Evolutionary conservation across 2,329 filamentous ascomycete species (phyloP), one percentile per base, ranked within the genome.

Genomic region (Penicillium sp.): DNA sequence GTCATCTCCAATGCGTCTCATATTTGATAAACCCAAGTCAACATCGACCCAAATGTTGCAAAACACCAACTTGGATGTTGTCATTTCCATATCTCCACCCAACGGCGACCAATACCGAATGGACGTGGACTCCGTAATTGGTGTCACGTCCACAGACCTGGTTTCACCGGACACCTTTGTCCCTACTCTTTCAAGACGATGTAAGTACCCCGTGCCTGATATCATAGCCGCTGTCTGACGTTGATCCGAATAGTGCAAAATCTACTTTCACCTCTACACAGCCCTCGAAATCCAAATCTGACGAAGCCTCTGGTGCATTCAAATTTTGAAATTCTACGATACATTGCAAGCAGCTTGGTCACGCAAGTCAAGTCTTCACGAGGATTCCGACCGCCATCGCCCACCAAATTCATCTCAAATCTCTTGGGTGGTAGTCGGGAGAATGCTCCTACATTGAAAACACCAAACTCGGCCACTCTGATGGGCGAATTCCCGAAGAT

Each of bases 381-480:
- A 39, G 82, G 81, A 1, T 86, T 87, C 58, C 76, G 91, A 7
- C 81, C 82, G 4, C 79, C 84, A n/a, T 96, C 90, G 1, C 90
- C 91, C 0, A 87, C 94, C 33, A 97, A 96, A 63, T 76, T 95
- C 57, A 73, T 97, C 11, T 94, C 90, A 0, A 94, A 78, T 57
- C 79, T 96, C 38, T 80, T 94, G 54, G 78, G 80, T 21, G 79
- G 80, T 16, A 78, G 75, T 40, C 62, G 65, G 42, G 64, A 67
- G 6, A 53, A 56, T 20, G 54, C 61, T 14, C 47, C 64, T 5
- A 53, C 54, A 1, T 49, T 56, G n/a, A 70, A 65, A 45, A 48
- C 56, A 15, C 61, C 65, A 21, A 59, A 54, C 4, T 60, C 62
- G 36, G 51, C 62, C 38, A 63, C 68, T 8, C 42, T 67, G 7